Percentiles rank a stretch among this genome's conserved stretches.
phyloP scores from a whole-genome alignment of 2,329 filamentous ascomycete species.

The Ceratocystis destructans region DNA sequence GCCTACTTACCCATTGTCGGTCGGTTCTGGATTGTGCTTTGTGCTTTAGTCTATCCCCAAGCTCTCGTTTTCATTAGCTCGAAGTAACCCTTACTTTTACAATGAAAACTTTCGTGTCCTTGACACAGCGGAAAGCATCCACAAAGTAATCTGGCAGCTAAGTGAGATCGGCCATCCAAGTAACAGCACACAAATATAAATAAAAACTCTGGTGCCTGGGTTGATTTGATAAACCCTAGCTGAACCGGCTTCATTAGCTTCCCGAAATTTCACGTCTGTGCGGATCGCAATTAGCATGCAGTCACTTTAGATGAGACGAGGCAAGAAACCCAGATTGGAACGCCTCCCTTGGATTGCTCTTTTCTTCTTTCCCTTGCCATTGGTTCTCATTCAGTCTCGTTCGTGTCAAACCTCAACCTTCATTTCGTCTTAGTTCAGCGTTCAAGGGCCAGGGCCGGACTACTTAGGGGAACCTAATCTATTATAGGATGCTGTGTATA shows the following conservation, averaged over 20 bases:
- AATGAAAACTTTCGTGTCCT: too few species aligned
- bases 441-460: not conserved
- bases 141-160: not conserved
- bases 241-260: not conserved
- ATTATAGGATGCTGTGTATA: too few species aligned
- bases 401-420: not conserved
- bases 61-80: too few species aligned
- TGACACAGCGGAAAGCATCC: too few species aligned
- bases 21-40: not conserved
- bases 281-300: conserved; percentile 8
- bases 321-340: not conserved
- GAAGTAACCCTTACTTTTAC: too few species aligned
- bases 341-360: not conserved
- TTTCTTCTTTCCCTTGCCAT: too few species aligned
- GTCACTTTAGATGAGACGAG: conserved; percentile 6
- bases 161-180: not conserved
- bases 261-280: conserved; percentile 8
- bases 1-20: not conserved
- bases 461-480: not conserved
- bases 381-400: not conserved
- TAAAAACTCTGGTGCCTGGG: not conserved
- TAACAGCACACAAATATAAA: not conserved
- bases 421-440: not conserved
- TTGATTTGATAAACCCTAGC: conserved; percentile 3
- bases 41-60: not conserved